Conservation (phyloP, 768 basidiomycete species). For the Suillus subluteus region DNA sequence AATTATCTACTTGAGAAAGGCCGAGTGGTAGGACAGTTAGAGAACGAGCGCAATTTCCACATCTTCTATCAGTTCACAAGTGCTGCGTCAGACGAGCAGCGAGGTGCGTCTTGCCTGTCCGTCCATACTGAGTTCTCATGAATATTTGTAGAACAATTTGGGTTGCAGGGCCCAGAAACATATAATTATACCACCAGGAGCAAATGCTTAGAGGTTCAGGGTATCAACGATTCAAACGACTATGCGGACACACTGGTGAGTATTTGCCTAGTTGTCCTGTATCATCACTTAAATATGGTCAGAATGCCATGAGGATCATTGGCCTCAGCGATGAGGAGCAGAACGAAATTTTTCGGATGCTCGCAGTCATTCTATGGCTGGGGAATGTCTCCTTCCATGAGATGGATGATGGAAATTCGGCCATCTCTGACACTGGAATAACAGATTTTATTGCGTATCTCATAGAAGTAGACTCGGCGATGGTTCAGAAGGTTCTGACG, state of each 20-base stretch:
- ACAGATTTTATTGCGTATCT: constrained; percentile 95
- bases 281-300: constrained; percentile 12
- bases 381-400: constrained; percentile 94
- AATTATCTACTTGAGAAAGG: constrained; percentile 98
- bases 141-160: constrained; percentile 75
- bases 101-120: constrained; percentile 55
- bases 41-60: constrained; percentile 96
- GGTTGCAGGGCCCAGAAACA: constrained; percentile 93
- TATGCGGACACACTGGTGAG: constrained; percentile 87
- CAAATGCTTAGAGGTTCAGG: constrained; percentile 88
- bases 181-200: constrained; percentile 94
- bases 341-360: constrained; percentile 89
- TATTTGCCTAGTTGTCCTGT: constrained; percentile 14
- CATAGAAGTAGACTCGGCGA: constrained; percentile 80
- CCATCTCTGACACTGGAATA: constrained; percentile 80
- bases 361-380: constrained; percentile 92
- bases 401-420: constrained; percentile 87
- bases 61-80: constrained; percentile 99
- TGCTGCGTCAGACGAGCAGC: constrained; percentile 85
- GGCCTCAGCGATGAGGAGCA: constrained; percentile 88
- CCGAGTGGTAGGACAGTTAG: constrained; percentile 94
- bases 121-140: constrained; percentile 13
- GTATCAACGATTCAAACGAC: constrained; percentile 88
- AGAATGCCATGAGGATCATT: constrained; percentile 94
- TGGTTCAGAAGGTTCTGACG: constrained; percentile 87